These are phyloP conservation scores for Brasilioporus rufonigricans DNA, from an alignment of 768 basidiomycete species.

Conservation along the genomic window DNA sequence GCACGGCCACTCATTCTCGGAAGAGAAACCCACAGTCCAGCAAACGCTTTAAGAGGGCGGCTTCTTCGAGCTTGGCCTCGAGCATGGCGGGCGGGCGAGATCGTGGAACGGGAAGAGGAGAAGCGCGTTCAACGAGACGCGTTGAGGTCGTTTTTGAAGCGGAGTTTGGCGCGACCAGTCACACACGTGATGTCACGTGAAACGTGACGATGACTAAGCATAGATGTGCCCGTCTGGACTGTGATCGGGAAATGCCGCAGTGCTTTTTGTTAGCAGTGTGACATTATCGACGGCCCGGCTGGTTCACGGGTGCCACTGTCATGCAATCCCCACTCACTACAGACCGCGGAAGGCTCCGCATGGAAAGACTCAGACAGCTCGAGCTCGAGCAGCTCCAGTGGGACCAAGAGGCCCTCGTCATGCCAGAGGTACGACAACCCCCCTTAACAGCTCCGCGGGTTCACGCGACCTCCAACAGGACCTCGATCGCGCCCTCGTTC, in stretches of 20 bases:
- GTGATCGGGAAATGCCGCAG: slow-evolving; percentile 11
- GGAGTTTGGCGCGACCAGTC: slow-evolving; percentile 31
- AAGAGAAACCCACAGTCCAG: slow-evolving; percentile 71
- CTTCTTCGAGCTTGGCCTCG: slow-evolving; percentile 89
- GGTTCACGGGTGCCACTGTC: not conserved
- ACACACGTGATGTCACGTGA: slow-evolving; percentile 28
- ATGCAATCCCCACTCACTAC: slow-evolving; percentile 27
- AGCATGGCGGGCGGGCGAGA: slow-evolving; percentile 49
- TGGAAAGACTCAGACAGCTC: slow-evolving; percentile 43
- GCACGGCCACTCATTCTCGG: not conserved
- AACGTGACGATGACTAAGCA: too few species aligned
- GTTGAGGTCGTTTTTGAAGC: slow-evolving; percentile 32
- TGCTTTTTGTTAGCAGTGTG: too few species aligned
- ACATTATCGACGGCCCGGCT: too few species aligned
- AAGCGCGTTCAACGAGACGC: slow-evolving; percentile 29
- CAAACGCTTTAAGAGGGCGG: slow-evolving; percentile 86
- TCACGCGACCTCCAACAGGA: slow-evolving; percentile 26
- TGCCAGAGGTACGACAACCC: slow-evolving; percentile 48
- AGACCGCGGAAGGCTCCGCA: slow-evolving; percentile 47
- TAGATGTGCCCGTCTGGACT: slow-evolving; percentile 5
- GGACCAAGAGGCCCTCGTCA: slow-evolving; percentile 53
- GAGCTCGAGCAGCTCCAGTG: slow-evolving; percentile 53
- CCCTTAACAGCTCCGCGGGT: not conserved
- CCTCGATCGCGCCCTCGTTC: slow-evolving; percentile 29
- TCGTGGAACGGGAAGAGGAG: slow-evolving; percentile 2